Conservation (phyloP, 1,139 yeast genomes). For the Blastobotrys petasosporus region DNA sequence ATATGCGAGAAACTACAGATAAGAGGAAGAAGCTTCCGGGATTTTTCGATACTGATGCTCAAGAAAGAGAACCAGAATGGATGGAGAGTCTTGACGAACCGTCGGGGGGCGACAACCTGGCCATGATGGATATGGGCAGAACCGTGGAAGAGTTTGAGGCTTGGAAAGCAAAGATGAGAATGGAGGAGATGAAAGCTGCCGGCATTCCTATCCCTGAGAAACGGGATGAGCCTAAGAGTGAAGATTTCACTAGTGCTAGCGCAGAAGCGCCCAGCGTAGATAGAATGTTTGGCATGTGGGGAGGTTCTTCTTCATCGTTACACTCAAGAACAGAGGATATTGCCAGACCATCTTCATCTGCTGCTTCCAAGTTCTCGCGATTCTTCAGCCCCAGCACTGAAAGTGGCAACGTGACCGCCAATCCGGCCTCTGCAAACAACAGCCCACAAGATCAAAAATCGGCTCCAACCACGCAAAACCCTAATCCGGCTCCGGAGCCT, state of each 20-base stretch:
- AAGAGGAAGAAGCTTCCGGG: constrained; percentile 1
- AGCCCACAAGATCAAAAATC: background rate
- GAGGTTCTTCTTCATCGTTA: constrained; percentile 9
- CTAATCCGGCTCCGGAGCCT: constrained; percentile 3
- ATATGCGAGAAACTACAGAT: background rate
- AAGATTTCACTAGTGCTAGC: background rate
- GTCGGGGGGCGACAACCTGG: background rate
- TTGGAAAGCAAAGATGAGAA: constrained; percentile 29
- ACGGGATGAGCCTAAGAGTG: background rate
- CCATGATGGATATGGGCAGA: constrained; percentile 8
- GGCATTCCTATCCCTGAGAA: constrained; percentile 15
- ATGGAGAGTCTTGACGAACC: constrained; percentile 14
- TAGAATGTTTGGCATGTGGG: constrained; percentile 28
- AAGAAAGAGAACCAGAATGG: constrained; percentile 18
- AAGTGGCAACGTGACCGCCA: constrained; percentile 1
- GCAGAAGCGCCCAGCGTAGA: constrained; percentile 21
- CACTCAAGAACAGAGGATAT: constrained; percentile 3
- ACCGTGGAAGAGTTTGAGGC: constrained; percentile 30
- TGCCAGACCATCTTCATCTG: constrained; percentile 2
- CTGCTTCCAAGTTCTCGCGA: constrained; percentile 25
- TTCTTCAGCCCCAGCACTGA: constrained; percentile 21
- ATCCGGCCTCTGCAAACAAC: background rate
- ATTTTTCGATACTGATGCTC: constrained; percentile 5
- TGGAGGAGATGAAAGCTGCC: constrained; percentile 23
- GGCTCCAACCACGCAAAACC: background rate